Conservation (phyloP, 2,329 filamentous ascomycete species). For the Fusarium sacchari region DNA sequence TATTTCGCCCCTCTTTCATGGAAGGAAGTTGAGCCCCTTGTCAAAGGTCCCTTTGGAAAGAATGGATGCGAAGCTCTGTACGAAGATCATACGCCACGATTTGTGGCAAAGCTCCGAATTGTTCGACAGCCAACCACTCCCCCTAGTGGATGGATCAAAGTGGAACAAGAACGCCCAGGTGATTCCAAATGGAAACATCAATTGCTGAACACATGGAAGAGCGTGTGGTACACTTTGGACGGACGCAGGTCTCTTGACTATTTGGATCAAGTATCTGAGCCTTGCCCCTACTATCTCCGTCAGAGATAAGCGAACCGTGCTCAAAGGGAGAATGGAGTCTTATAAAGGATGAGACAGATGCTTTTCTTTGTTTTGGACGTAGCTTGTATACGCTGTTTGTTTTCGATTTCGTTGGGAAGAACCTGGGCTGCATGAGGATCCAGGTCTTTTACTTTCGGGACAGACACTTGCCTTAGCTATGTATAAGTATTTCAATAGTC, state of each 20-base stretch:
- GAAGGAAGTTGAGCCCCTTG: neutral
- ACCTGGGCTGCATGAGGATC: too few species aligned
- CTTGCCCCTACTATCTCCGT: fast-evolving
- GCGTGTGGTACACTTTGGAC: neutral
- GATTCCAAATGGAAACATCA: neutral
- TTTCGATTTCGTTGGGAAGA: too few species aligned
- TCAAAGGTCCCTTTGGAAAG: fast-evolving
- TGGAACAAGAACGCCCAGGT: fast-evolving
- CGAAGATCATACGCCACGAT: neutral
- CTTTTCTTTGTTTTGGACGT: too few species aligned
- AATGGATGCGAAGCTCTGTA: neutral
- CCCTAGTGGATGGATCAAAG: neutral
- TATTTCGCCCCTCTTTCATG: neutral
- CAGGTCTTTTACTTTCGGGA: too few species aligned
- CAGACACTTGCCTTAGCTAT: too few species aligned
- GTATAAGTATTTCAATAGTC: too few species aligned
- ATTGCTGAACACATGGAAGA: neutral
- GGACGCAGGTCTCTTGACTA: too few species aligned
- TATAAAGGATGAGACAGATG: too few species aligned
- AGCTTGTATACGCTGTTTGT: too few species aligned
- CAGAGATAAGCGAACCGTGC: neutral
- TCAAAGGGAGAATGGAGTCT: fast-evolving
- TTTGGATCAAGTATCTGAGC: too few species aligned
- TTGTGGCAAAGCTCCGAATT: neutral
- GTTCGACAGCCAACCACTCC: neutral